A percentile compares a stretch with the other conserved stretches of the same genome.
These are phyloP conservation scores for Rhodotorula mucilaginosa DNA, from an alignment of 1,284 basidiomycete species.

Conservation along the genomic window DNA sequence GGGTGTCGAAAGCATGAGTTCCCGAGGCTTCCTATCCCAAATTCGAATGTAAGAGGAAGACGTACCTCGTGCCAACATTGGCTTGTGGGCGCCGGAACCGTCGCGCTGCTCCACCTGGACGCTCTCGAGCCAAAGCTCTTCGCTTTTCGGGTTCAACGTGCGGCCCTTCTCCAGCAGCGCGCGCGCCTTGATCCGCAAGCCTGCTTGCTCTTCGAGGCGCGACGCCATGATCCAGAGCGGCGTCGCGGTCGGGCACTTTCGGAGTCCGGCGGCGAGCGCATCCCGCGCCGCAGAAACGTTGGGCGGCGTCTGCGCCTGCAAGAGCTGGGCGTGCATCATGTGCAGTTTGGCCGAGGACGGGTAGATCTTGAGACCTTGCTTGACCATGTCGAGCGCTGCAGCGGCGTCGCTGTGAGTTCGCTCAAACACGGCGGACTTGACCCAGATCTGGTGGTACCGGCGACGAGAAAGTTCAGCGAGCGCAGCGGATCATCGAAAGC, in stretches of 20 bases:
- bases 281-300: conserved; percentile 61
- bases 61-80: conserved; percentile 72
- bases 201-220: conserved; percentile 80
- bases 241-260: conserved; percentile 75
- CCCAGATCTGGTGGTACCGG: conserved; percentile 72
- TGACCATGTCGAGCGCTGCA: conserved; percentile 71
- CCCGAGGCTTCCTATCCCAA: not conserved
- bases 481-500: not conserved
- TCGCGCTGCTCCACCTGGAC: conserved; percentile 85
- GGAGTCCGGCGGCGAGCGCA: conserved; percentile 75
- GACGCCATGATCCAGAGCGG: conserved; percentile 85
- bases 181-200: conserved; percentile 88
- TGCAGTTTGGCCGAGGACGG: conserved; percentile 86
- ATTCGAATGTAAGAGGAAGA: not conserved
- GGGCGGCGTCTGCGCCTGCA: conserved; percentile 43
- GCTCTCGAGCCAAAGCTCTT: conserved; percentile 84
- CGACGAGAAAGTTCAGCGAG: not conserved
- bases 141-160: conserved; percentile 76
- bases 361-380: conserved; percentile 74
- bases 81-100: conserved; percentile 69
- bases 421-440: conserved; percentile 95
- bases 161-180: conserved; percentile 87
- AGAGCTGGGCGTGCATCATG: conserved; percentile 92
- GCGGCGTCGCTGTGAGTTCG: conserved; percentile 75
- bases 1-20: not conserved